Conservation (phyloP, 2,329 filamentous ascomycete species). For the Epichloe glyceriae region DNA sequence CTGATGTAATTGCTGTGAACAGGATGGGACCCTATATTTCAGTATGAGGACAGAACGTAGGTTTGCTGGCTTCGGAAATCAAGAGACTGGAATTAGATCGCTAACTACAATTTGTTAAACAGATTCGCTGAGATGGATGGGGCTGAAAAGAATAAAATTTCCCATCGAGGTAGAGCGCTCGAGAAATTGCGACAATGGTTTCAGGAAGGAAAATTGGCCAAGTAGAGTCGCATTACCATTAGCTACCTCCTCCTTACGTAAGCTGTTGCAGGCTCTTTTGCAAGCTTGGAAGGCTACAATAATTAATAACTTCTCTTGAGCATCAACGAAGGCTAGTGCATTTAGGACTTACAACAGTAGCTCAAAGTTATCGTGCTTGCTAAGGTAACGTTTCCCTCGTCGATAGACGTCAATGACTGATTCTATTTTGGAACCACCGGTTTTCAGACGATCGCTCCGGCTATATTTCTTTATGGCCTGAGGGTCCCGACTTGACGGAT, state of each 20-base stretch:
- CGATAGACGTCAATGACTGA: constrained; percentile 59
- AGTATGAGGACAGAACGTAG: constrained; percentile 76
- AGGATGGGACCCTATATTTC: constrained; percentile 97
- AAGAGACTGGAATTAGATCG: background rate
- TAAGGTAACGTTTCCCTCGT: constrained; percentile 52
- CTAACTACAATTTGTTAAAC: background rate
- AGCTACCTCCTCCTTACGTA: background rate
- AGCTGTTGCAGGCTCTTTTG: background rate
- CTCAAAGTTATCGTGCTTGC: constrained; percentile 66
- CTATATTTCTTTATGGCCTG: constrained; percentile 47
- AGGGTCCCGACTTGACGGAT: constrained; percentile 68
- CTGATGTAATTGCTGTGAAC: background rate
- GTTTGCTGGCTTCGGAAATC: constrained; percentile 13
- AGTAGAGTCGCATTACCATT: background rate
- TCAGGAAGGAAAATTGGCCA: background rate
- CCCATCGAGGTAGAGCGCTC: constrained; percentile 79
- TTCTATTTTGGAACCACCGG: constrained; percentile 23
- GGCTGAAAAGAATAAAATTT: constrained; percentile 77
- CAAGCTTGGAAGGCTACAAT: background rate
- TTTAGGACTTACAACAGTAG: constrained; percentile 48
- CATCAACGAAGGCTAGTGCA: background rate
- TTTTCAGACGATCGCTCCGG: constrained; percentile 29
- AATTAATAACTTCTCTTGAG: background rate
- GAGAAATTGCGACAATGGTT: constrained; percentile 78
- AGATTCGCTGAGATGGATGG: constrained; percentile 92